Percentiles rank a stretch among this genome's conserved stretches.
Evolutionary conservation across 2,329 filamentous ascomycete species (phyloP).

Genomic region (Colletotrichum caudatum): DNA sequence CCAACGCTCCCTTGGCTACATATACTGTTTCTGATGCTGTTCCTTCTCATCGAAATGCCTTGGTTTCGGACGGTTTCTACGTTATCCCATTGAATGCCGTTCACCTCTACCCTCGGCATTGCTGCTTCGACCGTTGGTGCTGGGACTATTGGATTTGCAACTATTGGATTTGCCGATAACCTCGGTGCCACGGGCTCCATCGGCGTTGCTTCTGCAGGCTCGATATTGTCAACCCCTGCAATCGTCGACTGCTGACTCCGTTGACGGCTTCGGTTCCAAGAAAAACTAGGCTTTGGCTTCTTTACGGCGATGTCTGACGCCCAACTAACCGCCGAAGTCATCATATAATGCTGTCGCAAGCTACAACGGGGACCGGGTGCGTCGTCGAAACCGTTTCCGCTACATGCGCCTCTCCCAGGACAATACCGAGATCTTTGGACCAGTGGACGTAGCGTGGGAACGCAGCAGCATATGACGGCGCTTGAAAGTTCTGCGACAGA

Average conservation of each 20-base stretch:
- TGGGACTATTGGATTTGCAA: not conserved
- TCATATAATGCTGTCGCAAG: not conserved
- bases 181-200: not conserved
- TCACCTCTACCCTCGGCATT: conserved; percentile 14
- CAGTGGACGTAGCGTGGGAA: conserved; percentile 53
- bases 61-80: not conserved
- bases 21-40: conserved; percentile 19
- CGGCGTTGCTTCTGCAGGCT: not conserved
- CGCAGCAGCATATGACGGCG: conserved; percentile 55
- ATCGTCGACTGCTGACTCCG: conserved; percentile 29
- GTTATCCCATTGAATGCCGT: conserved; percentile 14
- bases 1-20: conserved; percentile 12
- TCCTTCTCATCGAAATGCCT: not conserved
- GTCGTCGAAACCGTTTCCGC: not conserved
- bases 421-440: not conserved
- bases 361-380: not conserved
- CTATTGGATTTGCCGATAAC: not conserved
- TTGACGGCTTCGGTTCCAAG: conserved; percentile 26
- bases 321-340: conserved; percentile 24
- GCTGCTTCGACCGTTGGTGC: not conserved
- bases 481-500: conserved; percentile 55
- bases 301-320: conserved; percentile 17
- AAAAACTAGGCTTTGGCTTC: conserved; percentile 27
- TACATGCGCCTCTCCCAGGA: not conserved
- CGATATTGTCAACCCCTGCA: conserved; percentile 22